Evolutionary conservation across 2,329 filamentous ascomycete species (phyloP).

Genomic region (Alternaria ventricosa): DNA sequence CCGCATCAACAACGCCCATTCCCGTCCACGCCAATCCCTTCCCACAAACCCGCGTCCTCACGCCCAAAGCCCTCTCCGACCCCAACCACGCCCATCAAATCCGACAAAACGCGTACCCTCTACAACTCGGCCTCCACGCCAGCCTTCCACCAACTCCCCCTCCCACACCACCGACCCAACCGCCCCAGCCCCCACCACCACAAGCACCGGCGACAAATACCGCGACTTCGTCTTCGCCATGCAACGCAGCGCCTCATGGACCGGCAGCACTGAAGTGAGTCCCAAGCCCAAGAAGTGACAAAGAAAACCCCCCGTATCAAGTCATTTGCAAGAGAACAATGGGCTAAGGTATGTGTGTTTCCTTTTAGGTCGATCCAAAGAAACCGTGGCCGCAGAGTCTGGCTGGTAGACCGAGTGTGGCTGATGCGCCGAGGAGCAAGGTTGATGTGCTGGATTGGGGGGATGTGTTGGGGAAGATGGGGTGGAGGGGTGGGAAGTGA

Average conservation of each 20-base stretch:
- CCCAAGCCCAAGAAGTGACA: background rate
- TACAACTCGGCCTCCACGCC: background rate
- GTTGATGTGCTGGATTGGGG: conserved; percentile 27
- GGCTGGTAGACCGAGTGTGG: conserved; percentile 18
- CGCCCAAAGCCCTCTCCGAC: background rate
- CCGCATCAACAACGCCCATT: background rate
- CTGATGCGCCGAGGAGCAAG: conserved; percentile 15
- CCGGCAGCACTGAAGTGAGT: conserved; percentile 33
- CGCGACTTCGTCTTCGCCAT: conserved; percentile 26
- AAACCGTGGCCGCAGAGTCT: conserved; percentile 25
- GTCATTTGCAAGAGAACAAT: background rate
- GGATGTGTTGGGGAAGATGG: conserved; percentile 15
- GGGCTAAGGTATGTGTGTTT: conserved; percentile 12
- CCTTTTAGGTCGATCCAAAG: conserved; percentile 18
- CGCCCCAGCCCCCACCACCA: background rate
- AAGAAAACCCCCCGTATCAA: background rate
- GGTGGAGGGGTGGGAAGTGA: background rate
- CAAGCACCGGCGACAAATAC: conserved; percentile 20
- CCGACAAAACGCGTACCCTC: background rate
- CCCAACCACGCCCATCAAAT: background rate
- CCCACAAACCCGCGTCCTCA: conserved; percentile 2
- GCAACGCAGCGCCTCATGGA: conserved; percentile 22
- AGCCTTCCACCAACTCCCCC: background rate
- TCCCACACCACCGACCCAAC: background rate
- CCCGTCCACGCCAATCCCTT: conserved; percentile 25